Conservation (phyloP, 129 eudicot species). For the Escallonia herrerae region DNA sequence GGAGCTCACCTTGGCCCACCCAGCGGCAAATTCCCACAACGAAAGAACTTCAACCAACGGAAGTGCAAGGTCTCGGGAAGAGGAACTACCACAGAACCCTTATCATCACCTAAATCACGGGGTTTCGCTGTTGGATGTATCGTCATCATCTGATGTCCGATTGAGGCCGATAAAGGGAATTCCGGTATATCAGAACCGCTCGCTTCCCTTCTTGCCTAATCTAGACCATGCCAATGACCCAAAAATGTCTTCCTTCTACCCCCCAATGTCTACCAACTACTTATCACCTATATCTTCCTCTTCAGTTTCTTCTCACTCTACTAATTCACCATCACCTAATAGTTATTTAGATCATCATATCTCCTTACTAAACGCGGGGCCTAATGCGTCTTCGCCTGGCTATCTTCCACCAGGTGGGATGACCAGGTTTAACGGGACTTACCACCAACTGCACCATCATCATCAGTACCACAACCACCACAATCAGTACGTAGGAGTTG, state of each 20-base stretch:
- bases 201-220: constrained; percentile 51
- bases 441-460: constrained; percentile 11
- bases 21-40: constrained; percentile 28
- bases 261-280: constrained; percentile 29
- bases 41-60: constrained; percentile 20
- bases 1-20: constrained; percentile 56
- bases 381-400: constrained; percentile 25
- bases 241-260: constrained; percentile 44
- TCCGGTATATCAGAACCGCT: constrained; percentile 78
- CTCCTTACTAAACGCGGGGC: constrained; percentile 15
- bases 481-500: constrained; percentile 31
- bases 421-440: constrained; percentile 34
- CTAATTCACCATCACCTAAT: constrained; percentile 15
- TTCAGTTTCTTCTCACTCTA: constrained; percentile 18
- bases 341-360: constrained; percentile 32
- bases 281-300: constrained; percentile 15
- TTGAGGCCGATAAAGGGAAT: constrained; percentile 79
- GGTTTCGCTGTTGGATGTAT: constrained; percentile 37
- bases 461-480: constrained; percentile 34
- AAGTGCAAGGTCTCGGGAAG: neutral
- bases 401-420: constrained; percentile 32
- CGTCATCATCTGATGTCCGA: constrained; percentile 27
- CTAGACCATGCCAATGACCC: constrained; percentile 59
- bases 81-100: neutral
- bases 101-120: constrained; percentile 39